Conservation (phyloP, 2,329 filamentous ascomycete species). For the Botrytis pseudocinerea region DNA sequence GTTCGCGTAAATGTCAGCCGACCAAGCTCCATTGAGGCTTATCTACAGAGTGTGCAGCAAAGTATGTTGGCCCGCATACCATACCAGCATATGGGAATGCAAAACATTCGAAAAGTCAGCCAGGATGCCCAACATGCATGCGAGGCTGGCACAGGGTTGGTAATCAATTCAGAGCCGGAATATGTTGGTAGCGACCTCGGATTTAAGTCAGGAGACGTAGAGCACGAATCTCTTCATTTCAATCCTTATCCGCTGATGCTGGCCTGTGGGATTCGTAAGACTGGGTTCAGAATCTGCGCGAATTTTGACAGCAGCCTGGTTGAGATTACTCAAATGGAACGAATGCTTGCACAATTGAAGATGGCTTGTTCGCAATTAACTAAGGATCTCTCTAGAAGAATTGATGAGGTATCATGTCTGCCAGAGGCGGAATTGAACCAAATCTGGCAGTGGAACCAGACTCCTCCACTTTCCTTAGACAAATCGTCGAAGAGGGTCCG, state of each 20-base stretch:
- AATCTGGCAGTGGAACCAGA: slow-evolving; percentile 48
- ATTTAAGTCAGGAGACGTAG: slow-evolving; percentile 40
- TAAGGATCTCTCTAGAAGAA: slow-evolving; percentile 34
- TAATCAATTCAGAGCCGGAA: slow-evolving; percentile 13
- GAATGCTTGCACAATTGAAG: slow-evolving; percentile 43
- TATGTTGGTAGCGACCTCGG: slow-evolving; percentile 12
- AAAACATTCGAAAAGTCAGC: slow-evolving; percentile 34
- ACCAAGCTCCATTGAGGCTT: slow-evolving; percentile 41
- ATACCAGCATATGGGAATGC: slow-evolving; percentile 35
- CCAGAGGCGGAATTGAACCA: slow-evolving; percentile 42
- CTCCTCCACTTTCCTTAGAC: slow-evolving; percentile 42
- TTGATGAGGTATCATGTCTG: slow-evolving; percentile 41
- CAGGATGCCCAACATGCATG: slow-evolving; percentile 43
- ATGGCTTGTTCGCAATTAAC: slow-evolving; percentile 27
- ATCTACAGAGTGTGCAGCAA: slow-evolving; percentile 50
- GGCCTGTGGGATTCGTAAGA: slow-evolving; percentile 47
- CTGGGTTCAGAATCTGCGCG: slow-evolving; percentile 47
- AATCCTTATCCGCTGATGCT: slow-evolving; percentile 53
- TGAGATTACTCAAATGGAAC: slow-evolving; percentile 42
- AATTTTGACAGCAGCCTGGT: slow-evolving; percentile 47
- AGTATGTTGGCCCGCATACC: slow-evolving; percentile 50
- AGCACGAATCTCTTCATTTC: slow-evolving; percentile 43
- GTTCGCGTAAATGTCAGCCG: slow-evolving; percentile 40
- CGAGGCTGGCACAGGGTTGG: slow-evolving; percentile 18
- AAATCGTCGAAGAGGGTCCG: slow-evolving; percentile 32